These are phyloP conservation scores for Yamadazyma spencermartinsiae DNA, from an alignment of 1,139 yeast species.

Conservation along the genomic window DNA sequence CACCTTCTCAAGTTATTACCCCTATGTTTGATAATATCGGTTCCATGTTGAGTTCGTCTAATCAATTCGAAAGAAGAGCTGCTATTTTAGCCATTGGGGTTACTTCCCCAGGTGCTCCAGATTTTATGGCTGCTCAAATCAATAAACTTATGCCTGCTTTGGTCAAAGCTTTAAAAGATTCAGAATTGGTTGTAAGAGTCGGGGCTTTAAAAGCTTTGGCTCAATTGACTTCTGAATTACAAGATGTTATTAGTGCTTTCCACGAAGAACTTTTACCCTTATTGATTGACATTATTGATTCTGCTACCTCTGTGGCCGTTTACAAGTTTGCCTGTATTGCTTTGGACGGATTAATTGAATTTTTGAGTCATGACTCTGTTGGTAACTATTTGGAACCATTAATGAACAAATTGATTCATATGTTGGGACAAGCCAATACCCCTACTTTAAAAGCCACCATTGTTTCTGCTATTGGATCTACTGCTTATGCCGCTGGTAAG, in stretches of 20 bases:
- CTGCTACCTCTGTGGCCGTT: conserved; percentile 78
- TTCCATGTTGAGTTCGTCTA: conserved; percentile 58
- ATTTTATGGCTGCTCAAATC: conserved; percentile 75
- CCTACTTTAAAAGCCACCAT: conserved; percentile 79
- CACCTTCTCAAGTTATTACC: conserved; percentile 87
- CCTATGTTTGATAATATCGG: conserved; percentile 76
- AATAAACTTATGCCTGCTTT: conserved; percentile 72
- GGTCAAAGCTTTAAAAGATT: conserved; percentile 74
- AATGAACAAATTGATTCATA: conserved; percentile 83
- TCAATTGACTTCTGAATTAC: conserved; percentile 79
- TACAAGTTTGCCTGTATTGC: conserved; percentile 92
- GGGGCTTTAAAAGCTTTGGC: conserved; percentile 85
- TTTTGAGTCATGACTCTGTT: conserved; percentile 85
- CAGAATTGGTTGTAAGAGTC: conserved; percentile 74
- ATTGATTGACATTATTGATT: conserved; percentile 82
- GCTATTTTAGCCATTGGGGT: conserved; percentile 80
- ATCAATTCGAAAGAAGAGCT: conserved; percentile 83
- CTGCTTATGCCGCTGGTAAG: conserved; percentile 93
- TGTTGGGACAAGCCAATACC: conserved; percentile 70
- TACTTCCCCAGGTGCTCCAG: conserved; percentile 93
- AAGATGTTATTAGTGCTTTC: conserved; percentile 78
- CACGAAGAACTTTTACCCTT: conserved; percentile 84
- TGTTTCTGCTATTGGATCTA: conserved; percentile 95
- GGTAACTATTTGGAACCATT: conserved; percentile 80
- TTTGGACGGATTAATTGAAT: conserved; percentile 88